Conservation (phyloP, 371 early-diverging fungal genomes). For the Conidiobolus incongruus region DNA sequence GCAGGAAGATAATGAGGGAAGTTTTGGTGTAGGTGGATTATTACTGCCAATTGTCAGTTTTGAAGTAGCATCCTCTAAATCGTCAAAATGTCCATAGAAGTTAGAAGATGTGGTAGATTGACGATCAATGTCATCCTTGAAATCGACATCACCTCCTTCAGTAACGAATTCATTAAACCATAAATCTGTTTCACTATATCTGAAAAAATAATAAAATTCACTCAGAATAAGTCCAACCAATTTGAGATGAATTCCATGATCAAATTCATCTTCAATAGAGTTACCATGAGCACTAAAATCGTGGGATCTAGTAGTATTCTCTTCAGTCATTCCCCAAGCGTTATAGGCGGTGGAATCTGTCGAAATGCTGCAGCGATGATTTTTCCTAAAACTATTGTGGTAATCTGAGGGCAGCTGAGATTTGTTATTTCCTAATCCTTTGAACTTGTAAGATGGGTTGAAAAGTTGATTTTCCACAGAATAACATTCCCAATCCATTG, state of each 20-base stretch:
- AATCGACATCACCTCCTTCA: background rate
- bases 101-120: background rate
- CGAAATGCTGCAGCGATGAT: background rate
- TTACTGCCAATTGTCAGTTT: background rate
- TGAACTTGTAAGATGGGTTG: background rate
- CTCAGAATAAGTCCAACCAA: constrained; percentile 13
- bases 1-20: background rate
- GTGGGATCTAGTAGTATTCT: background rate
- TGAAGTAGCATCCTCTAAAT: background rate
- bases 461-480: background rate
- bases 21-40: background rate
- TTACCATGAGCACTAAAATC: constrained; percentile 7
- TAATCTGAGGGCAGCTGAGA: background rate
- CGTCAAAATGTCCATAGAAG: background rate
- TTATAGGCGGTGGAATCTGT: background rate
- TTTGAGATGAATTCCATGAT: constrained; percentile 9
- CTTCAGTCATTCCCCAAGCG: background rate
- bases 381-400: background rate
- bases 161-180: constrained; percentile 15
- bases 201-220: constrained; percentile 13
- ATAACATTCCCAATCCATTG: constrained; percentile 9
- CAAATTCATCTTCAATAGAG: constrained; percentile 10
- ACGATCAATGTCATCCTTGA: background rate
- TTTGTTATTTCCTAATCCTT: background rate
- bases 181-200: constrained; percentile 12